Evolutionary conservation across 257 asterid species (phyloP), one percentile per base, ranked within the genome.

Genomic region (Lavandula angustifolia): DNA sequence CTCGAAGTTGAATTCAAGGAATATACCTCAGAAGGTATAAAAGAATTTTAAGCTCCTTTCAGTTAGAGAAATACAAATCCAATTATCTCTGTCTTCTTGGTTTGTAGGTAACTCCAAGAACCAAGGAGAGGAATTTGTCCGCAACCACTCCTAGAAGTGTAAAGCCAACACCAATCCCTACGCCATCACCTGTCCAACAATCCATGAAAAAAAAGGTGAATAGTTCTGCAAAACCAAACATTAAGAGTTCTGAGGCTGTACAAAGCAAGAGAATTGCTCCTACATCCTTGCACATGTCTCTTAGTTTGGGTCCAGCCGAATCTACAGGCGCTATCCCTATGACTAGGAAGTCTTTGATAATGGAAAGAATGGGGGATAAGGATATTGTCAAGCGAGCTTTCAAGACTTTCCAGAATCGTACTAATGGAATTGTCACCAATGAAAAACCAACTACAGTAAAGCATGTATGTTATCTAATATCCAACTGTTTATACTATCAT

Each of bases 311-410:
- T 49, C 80, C 87, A 3, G 54, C 80, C 11, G 80, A 78, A 51
- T 65, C 85, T 54, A 59, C 72, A 14, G 64, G 75, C 58, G 60
- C 75, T 64, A 60, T 59, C 46, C 58, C 83, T 16, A 68, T 81
- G 74, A 22, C 27, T 22, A 73, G 96, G 54, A 89, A 82, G 79
- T 89, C 98, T 48, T 73, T 84, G 81, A 89, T 92, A 55, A 92
- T 92, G 98, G 98, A 92, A 76, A 77, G 73, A 50, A 89, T 92
- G 98, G 98, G 96, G 79, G 96, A 92, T 76, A 92, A 92, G 82
- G 98, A 89, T 69, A 92, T 92, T 18, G 95, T 92, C 27, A 81
- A 70, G 64, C 79, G 96, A 63, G 98, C 96, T 73, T 92, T 92
- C 74, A 92, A 78, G 84, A 67, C 91, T 68, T 89, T 92, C 69